Percentiles rank a stretch among this genome's conserved stretches.
Conservation (phyloP, 1,284 basidiomycete genomes). For the Blastosporella zonata region DNA sequence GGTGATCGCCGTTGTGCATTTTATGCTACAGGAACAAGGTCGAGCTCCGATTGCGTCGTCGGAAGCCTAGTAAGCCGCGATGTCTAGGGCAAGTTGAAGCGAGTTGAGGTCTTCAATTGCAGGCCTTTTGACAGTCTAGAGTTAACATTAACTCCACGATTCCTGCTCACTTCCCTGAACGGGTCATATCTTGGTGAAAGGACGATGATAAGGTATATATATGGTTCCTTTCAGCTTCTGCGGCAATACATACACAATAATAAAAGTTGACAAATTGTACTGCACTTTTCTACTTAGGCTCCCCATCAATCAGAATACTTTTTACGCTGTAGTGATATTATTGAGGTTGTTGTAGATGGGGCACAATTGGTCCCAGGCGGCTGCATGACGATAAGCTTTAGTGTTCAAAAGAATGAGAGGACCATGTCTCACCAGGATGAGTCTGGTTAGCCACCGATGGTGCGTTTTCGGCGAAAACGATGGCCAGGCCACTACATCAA, state of each 20-base stretch:
- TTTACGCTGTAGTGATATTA: conserved; percentile 29
- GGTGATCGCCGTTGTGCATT: too few species aligned
- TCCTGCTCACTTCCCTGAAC: too few species aligned
- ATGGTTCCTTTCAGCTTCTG: neutral
- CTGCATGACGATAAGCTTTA: neutral
- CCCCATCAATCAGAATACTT: conserved; percentile 23
- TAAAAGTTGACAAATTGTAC: neutral
- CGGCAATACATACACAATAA: neutral
- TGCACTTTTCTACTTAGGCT: neutral
- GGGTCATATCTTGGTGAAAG: too few species aligned
- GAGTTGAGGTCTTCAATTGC: too few species aligned
- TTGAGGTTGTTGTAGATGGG: conserved; percentile 18
- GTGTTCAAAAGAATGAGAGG: neutral
- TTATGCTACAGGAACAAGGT: too few species aligned
- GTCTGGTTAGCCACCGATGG: neutral
- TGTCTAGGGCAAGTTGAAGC: too few species aligned
- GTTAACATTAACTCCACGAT: too few species aligned
- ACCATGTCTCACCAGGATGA: neutral
- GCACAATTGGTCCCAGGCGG: neutral
- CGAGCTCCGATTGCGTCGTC: too few species aligned
- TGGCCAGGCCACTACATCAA: neutral
- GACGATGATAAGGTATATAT: too few species aligned
- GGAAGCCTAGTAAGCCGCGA: too few species aligned
- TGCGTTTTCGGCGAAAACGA: neutral
- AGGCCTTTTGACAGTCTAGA: too few species aligned